Conservation (phyloP, 2,329 filamentous ascomycete species). For the Dactylella cylindrospora region DNA sequence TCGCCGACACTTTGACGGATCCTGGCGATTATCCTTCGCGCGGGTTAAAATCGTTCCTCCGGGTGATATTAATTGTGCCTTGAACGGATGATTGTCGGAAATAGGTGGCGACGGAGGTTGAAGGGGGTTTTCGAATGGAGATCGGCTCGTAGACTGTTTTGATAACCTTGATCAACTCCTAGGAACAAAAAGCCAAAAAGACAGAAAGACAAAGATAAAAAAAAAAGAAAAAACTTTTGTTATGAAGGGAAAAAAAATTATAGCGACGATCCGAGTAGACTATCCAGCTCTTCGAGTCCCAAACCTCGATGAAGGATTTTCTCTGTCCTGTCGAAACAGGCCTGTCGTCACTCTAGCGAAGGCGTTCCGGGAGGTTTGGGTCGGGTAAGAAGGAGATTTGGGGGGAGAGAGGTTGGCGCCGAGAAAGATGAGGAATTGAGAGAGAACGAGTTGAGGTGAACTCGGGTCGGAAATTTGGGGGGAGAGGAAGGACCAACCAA, state of each 20-base stretch:
- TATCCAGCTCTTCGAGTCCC: neutral
- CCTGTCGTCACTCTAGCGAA: neutral
- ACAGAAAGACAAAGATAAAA: slow-evolving; percentile 17
- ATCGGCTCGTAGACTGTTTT: neutral
- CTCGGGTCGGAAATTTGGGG: slow-evolving; percentile 36
- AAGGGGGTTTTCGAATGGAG: neutral
- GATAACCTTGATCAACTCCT: neutral
- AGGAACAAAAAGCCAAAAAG: neutral
- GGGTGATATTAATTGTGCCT: neutral
- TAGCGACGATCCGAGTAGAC: too few species aligned
- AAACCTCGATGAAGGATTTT: neutral
- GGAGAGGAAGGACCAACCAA: too few species aligned
- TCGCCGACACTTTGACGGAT: slow-evolving; percentile 43
- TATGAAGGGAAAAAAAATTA: too few species aligned
- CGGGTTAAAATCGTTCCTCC: neutral
- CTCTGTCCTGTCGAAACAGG: neutral
- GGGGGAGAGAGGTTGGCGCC: slow-evolving; percentile 6
- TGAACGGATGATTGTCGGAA: slow-evolving; percentile 21
- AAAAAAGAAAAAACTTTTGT: neutral
- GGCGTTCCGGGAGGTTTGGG: too few species aligned
- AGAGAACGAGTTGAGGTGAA: neutral
- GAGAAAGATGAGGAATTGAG: neutral
- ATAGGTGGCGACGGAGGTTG: neutral
- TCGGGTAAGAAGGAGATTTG: slow-evolving; percentile 1
- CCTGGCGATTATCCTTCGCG: neutral